Conservation (phyloP, 176 grass and related monocot species). For the Triticum monococcum region DNA sequence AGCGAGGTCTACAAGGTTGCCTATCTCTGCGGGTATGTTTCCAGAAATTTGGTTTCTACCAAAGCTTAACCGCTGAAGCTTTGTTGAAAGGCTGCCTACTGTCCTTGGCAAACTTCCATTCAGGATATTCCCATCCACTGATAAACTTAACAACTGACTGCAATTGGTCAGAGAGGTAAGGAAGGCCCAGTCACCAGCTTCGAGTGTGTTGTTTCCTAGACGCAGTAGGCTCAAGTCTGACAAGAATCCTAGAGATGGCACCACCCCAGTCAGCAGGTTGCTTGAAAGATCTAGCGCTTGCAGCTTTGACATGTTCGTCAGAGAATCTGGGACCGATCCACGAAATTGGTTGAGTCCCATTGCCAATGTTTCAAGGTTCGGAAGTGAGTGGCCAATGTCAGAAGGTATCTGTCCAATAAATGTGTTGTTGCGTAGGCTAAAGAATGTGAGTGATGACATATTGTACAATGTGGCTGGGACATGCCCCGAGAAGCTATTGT, state of each 20-base stretch:
- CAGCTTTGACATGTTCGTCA: slow-evolving; percentile 7
- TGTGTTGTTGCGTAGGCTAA: not conserved
- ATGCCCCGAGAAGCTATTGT: not conserved
- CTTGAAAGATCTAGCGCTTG: slow-evolving; percentile 19
- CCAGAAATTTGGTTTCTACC: slow-evolving; percentile 27
- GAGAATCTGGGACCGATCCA: not conserved
- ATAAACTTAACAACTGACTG: not conserved
- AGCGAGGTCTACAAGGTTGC: slow-evolving; percentile 36
- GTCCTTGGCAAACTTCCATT: slow-evolving; percentile 30
- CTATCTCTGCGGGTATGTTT: slow-evolving; percentile 36
- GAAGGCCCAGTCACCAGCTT: slow-evolving; percentile 11
- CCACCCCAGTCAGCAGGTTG: not conserved
- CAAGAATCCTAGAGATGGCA: slow-evolving; percentile 26
- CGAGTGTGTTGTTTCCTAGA: not conserved
- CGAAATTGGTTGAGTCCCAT: not conserved
- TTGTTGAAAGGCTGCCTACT: slow-evolving; percentile 28
- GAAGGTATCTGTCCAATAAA: slow-evolving; percentile 9
- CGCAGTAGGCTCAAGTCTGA: not conserved
- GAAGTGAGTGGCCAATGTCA: slow-evolving; percentile 12
- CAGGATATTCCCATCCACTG: not conserved
- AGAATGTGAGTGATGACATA: not conserved
- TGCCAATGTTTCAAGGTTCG: not conserved
- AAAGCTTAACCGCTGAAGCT: slow-evolving; percentile 4
- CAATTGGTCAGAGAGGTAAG: slow-evolving; percentile 33
- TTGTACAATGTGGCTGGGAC: slow-evolving; percentile 34